Conservation (phyloP, 2,329 filamentous ascomycete species). For the Mycosphaerella arachidis region DNA sequence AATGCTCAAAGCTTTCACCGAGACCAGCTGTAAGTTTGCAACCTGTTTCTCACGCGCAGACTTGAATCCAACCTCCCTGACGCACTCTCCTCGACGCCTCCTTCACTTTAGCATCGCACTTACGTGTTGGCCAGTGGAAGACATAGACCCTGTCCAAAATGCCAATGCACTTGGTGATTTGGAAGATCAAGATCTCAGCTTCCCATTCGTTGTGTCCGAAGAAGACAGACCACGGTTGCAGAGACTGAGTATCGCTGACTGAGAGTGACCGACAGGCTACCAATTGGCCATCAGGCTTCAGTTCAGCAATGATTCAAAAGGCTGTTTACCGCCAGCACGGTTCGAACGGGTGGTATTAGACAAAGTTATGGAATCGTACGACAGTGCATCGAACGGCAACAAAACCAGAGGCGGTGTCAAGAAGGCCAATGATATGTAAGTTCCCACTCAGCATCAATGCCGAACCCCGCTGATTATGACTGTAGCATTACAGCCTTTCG, state of each 20-base stretch:
- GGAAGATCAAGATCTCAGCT: conserved; percentile 16
- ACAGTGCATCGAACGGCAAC: conserved; percentile 78
- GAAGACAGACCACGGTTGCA: conserved; percentile 9
- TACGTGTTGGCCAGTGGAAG: conserved; percentile 21
- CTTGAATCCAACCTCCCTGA: neutral
- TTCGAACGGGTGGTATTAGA: conserved; percentile 59
- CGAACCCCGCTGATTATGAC: conserved; percentile 7
- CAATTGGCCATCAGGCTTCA: conserved; percentile 52
- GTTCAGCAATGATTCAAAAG: conserved; percentile 53
- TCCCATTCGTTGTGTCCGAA: conserved; percentile 19
- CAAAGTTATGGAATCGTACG: conserved; percentile 66
- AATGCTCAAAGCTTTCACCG: conserved; percentile 63
- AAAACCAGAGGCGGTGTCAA: conserved; percentile 70
- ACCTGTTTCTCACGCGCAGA: neutral
- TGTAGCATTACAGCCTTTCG: conserved; percentile 61
- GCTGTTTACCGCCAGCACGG: conserved; percentile 45
- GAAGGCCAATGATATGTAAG: conserved; percentile 70
- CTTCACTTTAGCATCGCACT: conserved; percentile 5
- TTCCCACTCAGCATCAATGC: conserved; percentile 6
- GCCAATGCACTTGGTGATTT: conserved; percentile 16
- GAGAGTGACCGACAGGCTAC: conserved; percentile 48
- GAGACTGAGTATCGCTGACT: conserved; percentile 18
- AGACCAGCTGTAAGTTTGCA: conserved; percentile 31
- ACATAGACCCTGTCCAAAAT: conserved; percentile 24
- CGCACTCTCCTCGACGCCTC: neutral